Evolutionary conservation across 192 early-diverging fungal genomes (phyloP).

Genomic region (Cetraspora pellucida): DNA sequence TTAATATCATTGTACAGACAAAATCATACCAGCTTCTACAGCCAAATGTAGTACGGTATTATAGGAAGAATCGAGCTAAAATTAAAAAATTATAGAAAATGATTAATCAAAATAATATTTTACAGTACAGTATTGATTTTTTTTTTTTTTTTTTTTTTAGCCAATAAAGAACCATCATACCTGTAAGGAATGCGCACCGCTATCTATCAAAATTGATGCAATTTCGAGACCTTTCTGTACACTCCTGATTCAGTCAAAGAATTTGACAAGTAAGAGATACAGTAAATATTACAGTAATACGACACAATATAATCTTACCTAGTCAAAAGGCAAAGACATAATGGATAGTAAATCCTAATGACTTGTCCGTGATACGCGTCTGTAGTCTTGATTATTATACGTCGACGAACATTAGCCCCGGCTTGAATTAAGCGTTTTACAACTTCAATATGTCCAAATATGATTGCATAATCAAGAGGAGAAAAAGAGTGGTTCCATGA

Average conservation of each 20-base stretch:
- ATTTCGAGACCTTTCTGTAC: background rate
- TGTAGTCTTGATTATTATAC: background rate
- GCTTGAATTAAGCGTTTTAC: background rate
- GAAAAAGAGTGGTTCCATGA: constrained; percentile 14
- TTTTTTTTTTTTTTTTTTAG: no score
- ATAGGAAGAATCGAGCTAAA: constrained; percentile 15
- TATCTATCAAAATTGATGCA: constrained; percentile 14
- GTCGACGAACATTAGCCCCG: constrained; percentile 2
- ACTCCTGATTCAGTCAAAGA: background rate
- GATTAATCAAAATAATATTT: background rate
- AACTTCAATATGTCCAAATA: constrained; percentile 23
- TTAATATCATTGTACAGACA: no score
- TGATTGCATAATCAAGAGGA: constrained; percentile 9
- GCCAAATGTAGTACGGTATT: constrained; percentile 18
- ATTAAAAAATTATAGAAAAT: background rate
- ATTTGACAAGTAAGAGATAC: no score
- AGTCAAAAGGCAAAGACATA: background rate
- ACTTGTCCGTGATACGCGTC: no score
- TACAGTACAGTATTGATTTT: no score
- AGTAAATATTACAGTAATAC: no score
- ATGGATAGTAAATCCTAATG: background rate
- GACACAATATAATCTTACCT: no score
- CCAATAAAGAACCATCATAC: background rate
- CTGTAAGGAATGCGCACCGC: background rate
- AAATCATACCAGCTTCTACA: background rate